These are phyloP conservation scores for Rhododendron griersonianum DNA, from an alignment of 148 eudicot species.

Conservation along the genomic window DNA sequence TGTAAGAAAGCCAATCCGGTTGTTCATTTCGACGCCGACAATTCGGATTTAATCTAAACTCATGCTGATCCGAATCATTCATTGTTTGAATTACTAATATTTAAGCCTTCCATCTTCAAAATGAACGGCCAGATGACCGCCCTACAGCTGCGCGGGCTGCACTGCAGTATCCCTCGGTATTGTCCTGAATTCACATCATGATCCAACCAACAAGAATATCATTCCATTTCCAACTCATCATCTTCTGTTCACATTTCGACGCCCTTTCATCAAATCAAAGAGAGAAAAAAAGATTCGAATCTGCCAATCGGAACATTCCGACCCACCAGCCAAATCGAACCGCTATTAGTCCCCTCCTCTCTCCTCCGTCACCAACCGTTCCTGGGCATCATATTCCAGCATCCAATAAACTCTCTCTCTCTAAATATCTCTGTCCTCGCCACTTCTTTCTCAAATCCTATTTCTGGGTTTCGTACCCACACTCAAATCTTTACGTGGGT, in stretches of 20 bases:
- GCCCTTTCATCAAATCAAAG: no score
- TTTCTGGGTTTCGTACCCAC: slow-evolving; percentile 15
- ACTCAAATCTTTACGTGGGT: neutral
- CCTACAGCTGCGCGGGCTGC: no score
- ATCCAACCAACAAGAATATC: neutral
- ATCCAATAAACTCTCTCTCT: neutral
- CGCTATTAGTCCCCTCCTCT: neutral
- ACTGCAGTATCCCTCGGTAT: no score
- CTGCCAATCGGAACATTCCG: slow-evolving; percentile 38
- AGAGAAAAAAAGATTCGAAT: slow-evolving; percentile 40
- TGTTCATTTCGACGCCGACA: no score
- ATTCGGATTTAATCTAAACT: no score
- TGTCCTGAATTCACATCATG: neutral
- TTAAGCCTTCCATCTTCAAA: no score
- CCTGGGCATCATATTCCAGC: neutral
- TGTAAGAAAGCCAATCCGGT: no score
- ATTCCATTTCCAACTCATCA: neutral
- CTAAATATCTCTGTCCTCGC: neutral
- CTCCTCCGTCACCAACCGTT: slow-evolving; percentile 9
- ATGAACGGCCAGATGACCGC: no score
- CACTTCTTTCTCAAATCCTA: neutral
- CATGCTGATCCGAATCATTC: fast-evolving
- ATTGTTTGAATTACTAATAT: no score
- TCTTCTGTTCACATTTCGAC: neutral
- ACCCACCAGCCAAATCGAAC: slow-evolving; percentile 6